Percentiles rank a stretch among this genome's conserved stretches.
Evolutionary conservation across 345 rosid genomes (phyloP).

Genomic region (Cochlearia excelsa): DNA sequence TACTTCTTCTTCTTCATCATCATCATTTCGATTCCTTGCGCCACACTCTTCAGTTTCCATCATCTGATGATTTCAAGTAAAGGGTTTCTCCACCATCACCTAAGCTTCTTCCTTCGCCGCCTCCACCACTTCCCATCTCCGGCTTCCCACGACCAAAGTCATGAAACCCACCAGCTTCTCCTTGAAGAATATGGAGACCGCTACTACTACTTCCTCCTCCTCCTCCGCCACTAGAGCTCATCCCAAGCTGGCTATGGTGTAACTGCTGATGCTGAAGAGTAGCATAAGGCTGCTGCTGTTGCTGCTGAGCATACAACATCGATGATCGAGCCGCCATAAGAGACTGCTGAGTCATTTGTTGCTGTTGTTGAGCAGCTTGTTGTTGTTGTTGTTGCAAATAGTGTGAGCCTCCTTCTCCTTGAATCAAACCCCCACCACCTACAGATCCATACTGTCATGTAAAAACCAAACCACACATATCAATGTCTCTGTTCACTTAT

Average conservation of each 20-base stretch:
- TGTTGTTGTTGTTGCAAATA: slow-evolving; percentile 96
- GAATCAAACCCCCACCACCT: slow-evolving; percentile 59
- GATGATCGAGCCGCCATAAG: slow-evolving; percentile 91
- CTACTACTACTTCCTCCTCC: slow-evolving; percentile 40
- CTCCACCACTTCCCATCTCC: slow-evolving; percentile 71
- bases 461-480: not conserved
- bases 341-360: slow-evolving; percentile 84
- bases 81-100: slow-evolving; percentile 86
- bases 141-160: slow-evolving; percentile 87
- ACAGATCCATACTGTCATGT: slow-evolving; percentile 56
- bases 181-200: slow-evolving; percentile 42
- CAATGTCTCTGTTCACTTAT: not conserved
- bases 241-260: slow-evolving; percentile 90
- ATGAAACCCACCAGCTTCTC: slow-evolving; percentile 55
- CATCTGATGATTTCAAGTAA: slow-evolving; percentile 77
- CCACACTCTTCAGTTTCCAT: slow-evolving; percentile 56
- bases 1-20: slow-evolving; percentile 25
- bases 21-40: slow-evolving; percentile 24
- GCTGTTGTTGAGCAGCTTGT: slow-evolving; percentile 82
- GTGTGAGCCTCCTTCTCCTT: slow-evolving; percentile 67
- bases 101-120: slow-evolving; percentile 72
- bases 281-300: slow-evolving; percentile 59
- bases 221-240: slow-evolving; percentile 72
- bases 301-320: slow-evolving; percentile 69
- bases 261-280: slow-evolving; percentile 83